Conservation (phyloP, 306 rosid species). For the Trifolium dubium region DNA sequence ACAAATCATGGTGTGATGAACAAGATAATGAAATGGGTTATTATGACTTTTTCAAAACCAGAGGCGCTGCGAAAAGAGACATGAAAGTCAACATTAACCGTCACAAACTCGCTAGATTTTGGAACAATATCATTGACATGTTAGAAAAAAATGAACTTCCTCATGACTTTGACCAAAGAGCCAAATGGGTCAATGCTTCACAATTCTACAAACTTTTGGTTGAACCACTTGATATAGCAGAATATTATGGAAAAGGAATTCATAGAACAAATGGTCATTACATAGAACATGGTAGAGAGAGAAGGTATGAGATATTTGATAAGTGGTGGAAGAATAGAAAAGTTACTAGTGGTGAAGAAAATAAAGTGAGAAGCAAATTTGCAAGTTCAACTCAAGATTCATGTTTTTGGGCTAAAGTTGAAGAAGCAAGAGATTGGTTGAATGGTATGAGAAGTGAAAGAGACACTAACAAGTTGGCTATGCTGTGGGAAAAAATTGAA, state of each 20-base stretch:
- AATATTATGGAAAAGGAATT: conserved; percentile 58
- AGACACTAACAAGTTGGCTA: conserved; percentile 46
- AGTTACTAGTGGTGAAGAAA: conserved; percentile 32
- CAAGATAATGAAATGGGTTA: conserved; percentile 69
- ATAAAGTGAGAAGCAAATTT: conserved; percentile 57
- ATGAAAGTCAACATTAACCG: conserved; percentile 64
- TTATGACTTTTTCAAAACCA: conserved; percentile 73
- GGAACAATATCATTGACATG: conserved; percentile 63
- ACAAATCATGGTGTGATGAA: conserved; percentile 60
- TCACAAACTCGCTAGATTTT: conserved; percentile 68
- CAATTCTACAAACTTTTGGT: conserved; percentile 72
- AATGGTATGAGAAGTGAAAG: conserved; percentile 57
- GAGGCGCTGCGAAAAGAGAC: conserved; percentile 53
- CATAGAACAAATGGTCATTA: conserved; percentile 72
- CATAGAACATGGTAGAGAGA: conserved; percentile 70
- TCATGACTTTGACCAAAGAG: conserved; percentile 55
- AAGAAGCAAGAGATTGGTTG: conserved; percentile 87
- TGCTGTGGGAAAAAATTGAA: conserved; percentile 55
- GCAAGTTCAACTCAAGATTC: conserved; percentile 90
- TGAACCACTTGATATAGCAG: conserved; percentile 91
- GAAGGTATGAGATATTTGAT: conserved; percentile 75
- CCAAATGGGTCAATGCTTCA: conserved; percentile 70
- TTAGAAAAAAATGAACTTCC: conserved; percentile 68
- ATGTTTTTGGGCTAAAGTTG: conserved; percentile 90
- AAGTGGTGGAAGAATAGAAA: conserved; percentile 73